phyloP scores from a whole-genome alignment of 2,329 filamentous ascomycete species.

The Coniochaeta sp. region DNA sequence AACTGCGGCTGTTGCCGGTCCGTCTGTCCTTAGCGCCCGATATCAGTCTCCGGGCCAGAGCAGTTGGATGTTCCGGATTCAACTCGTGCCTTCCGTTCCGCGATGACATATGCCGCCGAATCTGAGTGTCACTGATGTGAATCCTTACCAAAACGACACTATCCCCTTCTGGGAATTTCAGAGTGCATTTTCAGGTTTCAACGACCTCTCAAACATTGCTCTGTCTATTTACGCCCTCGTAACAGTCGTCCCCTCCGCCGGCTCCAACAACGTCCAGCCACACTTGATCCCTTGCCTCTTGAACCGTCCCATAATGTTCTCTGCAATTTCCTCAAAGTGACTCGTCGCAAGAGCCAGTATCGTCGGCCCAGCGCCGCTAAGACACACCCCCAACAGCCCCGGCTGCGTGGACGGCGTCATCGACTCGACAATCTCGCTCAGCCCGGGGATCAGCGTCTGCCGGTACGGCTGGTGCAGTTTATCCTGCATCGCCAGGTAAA shows the following conservation, averaged over 20 bases:
- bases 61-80: neutral
- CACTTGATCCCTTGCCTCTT: constrained; percentile 67
- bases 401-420: constrained; percentile 84
- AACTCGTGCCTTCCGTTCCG: neutral
- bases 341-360: constrained; percentile 87
- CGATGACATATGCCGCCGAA: neutral
- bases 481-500: constrained; percentile 98
- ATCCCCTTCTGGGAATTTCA: neutral
- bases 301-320: constrained; percentile 69
- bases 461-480: constrained; percentile 97
- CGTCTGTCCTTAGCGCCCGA: neutral
- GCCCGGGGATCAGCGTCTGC: constrained; percentile 80
- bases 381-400: constrained; percentile 85
- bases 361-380: constrained; percentile 91
- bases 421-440: constrained; percentile 83
- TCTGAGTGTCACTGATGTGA: no score
- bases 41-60: neutral
- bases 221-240: constrained; percentile 19
- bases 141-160: no score
- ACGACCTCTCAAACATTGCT: neutral
- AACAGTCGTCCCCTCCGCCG: constrained; percentile 62
- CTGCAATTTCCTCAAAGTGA: constrained; percentile 82
- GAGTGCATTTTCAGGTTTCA: neutral
- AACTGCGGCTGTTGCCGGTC: neutral
- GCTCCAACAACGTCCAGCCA: constrained; percentile 81